Percentiles rank a stretch among this genome's conserved stretches.
Evolutionary conservation across 768 basidiomycete genomes (phyloP).

Genomic region (Phaeotremella fagi): DNA sequence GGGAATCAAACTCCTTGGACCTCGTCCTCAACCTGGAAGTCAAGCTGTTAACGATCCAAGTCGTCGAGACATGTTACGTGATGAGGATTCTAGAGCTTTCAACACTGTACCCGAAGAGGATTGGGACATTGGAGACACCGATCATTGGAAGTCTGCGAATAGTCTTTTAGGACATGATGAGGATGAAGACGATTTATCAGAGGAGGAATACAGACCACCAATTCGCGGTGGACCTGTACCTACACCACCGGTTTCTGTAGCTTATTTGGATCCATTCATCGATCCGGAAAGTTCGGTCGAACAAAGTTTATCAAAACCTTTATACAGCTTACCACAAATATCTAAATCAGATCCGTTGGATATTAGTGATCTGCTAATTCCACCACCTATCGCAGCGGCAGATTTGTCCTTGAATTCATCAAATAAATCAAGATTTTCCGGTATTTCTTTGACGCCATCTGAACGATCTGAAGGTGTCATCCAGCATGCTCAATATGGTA

Average conservation of each 20-base stretch:
- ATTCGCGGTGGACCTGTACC: constrained; percentile 19
- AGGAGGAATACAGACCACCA: constrained; percentile 43
- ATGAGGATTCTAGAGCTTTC: constrained; percentile 39
- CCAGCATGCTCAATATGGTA: constrained; percentile 7
- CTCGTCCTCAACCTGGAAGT: constrained; percentile 47
- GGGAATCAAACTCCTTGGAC: constrained; percentile 48
- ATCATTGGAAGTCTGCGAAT: constrained; percentile 27
- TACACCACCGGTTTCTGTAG: constrained; percentile 44
- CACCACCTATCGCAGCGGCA: neutral
- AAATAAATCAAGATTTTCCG: neutral
- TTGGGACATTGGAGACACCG: constrained; percentile 13
- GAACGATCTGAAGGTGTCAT: constrained; percentile 23
- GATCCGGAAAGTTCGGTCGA: constrained; percentile 47
- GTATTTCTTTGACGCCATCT: neutral
- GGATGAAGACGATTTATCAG: constrained; percentile 14
- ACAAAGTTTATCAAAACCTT: constrained; percentile 46
- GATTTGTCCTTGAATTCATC: neutral
- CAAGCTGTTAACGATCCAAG: constrained; percentile 47
- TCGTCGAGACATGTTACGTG: constrained; percentile 42
- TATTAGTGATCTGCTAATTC: constrained; percentile 52
- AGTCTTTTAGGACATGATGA: constrained; percentile 12
- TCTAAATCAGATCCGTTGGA: constrained; percentile 55
- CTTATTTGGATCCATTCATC: constrained; percentile 47
- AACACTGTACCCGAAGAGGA: constrained; percentile 17
- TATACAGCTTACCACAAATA: constrained; percentile 51